Base-by-base conservation (phyloP, 148 eudicot genomes). In the Rhododendron kiyosumense region DNA sequence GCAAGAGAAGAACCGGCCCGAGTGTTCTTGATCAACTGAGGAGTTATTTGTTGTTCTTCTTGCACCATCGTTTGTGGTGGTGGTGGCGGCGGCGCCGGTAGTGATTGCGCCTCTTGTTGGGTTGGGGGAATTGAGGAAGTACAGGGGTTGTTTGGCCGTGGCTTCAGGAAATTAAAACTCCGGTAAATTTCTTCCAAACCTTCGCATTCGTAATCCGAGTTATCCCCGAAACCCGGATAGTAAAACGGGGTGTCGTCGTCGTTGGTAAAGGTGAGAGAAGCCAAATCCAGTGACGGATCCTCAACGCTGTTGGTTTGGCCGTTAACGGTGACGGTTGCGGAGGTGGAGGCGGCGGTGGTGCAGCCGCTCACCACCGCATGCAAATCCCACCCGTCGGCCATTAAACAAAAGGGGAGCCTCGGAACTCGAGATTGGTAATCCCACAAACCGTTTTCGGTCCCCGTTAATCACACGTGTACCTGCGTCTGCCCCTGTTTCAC, bases 351-450 rank as follows among this genome's bases (percentile, higher is more conserved):
- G 34, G 90, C 22, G 74, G 87, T 41, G 77, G 89, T 28, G 86
- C 83, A 83, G 81, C 93, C 84, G 82, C 88, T 86, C 84, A 90
- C 93, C 87, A 91, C 93, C 82, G 93, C 93, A 59, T 87, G 82
- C 78, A 91, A 78, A 86, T 91, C 92, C 93, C 93, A 90, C n/a
- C 78, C 92, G 28, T 91, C 90, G 43, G 85, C 87, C 90, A 90
- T 89, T 26, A 2, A 38, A 17, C 34, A 6, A 17, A 13, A 0
- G 2, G 71, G 78, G 5, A 13, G 51, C 78, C 14, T 78, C 63
- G 78, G 32, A 83, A 32, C 71, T 57, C 14, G n/a, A 14, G 45
- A 57, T 20, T 67, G 48, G 38, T 22, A 36, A 59, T 38, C 18
- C 20, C 82, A 79, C 82, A 46, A 13, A 79, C 82, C 9, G 52